Evolutionary conservation across 306 rosid genomes (phyloP).

Genomic region (Lathyrus aphaca): DNA sequence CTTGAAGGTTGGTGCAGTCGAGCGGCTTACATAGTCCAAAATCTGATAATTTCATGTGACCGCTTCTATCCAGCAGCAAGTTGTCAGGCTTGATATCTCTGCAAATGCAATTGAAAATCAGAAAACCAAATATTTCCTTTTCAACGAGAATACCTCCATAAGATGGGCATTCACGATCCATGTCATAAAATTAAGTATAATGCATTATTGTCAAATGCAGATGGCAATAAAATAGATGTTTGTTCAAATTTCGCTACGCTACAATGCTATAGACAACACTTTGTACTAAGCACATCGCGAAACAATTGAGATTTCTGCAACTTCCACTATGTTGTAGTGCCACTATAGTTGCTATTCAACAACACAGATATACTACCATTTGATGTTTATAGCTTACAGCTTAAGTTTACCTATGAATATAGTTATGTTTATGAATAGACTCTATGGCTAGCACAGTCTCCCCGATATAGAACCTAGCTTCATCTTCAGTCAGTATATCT

Average conservation of each 20-base stretch:
- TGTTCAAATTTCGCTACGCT: not conserved
- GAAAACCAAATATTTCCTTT: constrained; percentile 32
- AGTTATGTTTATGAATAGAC: constrained; percentile 86
- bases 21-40: constrained; percentile 89
- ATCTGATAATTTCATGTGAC: constrained; percentile 90
- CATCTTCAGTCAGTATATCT: constrained; percentile 77
- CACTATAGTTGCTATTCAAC: not conserved
- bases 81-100: constrained; percentile 96
- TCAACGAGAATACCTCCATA: constrained; percentile 31
- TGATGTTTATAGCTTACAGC: not conserved
- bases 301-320: not conserved
- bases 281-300: not conserved
- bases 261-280: not conserved
- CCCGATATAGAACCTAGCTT: constrained; percentile 81
- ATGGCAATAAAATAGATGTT: not conserved
- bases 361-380: not conserved
- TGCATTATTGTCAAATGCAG: not conserved
- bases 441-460: constrained; percentile 92
- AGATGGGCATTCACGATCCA: constrained; percentile 7
- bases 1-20: constrained; percentile 82
- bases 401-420: constrained; percentile 73
- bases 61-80: constrained; percentile 74
- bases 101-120: constrained; percentile 35
- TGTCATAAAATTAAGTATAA: constrained; percentile 14
- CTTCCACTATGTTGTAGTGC: not conserved